Base-by-base conservation (phyloP, 2,329 filamentous ascomycete species). In the Arthrobotrys pseudoclavata region DNA sequence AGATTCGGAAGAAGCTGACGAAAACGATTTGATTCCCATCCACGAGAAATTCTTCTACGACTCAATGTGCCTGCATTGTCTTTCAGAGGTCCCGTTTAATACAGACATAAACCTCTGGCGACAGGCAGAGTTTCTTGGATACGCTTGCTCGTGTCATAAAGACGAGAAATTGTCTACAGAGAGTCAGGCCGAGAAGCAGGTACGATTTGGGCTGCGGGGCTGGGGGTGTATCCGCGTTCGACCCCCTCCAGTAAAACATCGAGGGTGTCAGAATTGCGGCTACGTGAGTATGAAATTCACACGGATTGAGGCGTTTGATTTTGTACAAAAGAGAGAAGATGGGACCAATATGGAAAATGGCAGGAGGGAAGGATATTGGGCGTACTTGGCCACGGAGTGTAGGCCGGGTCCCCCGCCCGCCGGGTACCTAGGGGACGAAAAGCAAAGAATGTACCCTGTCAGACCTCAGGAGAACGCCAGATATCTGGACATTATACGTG, bases 21-120 rank as follows among this genome's bases (percentile, higher is more conserved):
- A 37, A 18, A 24, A 67, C 10, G 52, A 67, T n/a, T 34, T 61
- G 24, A 34, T 47, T 12, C 69, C 69, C 1, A 37, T 74, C 13
- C 52, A 67, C 42, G 61, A 74, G 24, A 74, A 74, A 55, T 67
- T 67, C 34, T 74, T 22, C 42, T 74, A 74, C 24, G 62, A 61
- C n/a, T 20, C 40, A 15, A 67, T 67, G 26, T 74, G 69, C n/a
- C 7, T 67, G 22, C 69, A 74, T 34, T 74, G 69, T 20, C 37
- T 67, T 12, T 66, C 60, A 12, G 61, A 61, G 3, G 18, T 70
- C 18, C 67, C 45, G 4, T 61, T 24, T 12, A 18, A 60, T 5
- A 12, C 7, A 13, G 2, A 22, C 1, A 3, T 3, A 9, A 4
- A 34, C 10, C 37, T 22, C 29, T 67, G 20, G 31, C 67, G 55